These are phyloP conservation scores for Rhodotorula mucilaginosa DNA, from an alignment of 1,284 basidiomycete species.

Conservation along the genomic window DNA sequence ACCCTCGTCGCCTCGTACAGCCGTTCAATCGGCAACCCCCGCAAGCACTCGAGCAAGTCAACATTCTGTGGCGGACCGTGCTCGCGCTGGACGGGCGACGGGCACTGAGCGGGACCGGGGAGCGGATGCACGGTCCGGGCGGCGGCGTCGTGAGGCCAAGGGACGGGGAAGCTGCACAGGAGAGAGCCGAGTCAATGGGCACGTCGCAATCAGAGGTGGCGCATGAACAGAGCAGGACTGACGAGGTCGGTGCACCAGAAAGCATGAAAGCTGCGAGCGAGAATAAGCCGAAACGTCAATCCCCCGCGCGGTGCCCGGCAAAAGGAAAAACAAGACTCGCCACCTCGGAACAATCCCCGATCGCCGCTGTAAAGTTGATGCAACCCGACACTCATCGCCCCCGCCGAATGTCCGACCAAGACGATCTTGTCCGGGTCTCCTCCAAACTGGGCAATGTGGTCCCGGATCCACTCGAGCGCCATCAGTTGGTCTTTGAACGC, in stretches of 20 bases:
- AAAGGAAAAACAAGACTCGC: slow-evolving; percentile 1
- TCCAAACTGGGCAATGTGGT: slow-evolving; percentile 30
- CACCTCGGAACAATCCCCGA: slow-evolving; percentile 28
- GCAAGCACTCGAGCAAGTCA: slow-evolving; percentile 27
- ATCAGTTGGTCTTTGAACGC: slow-evolving; percentile 37
- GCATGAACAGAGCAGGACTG: neutral
- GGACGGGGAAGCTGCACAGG: slow-evolving; percentile 35
- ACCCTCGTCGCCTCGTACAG: slow-evolving; percentile 20
- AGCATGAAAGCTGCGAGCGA: slow-evolving; percentile 35
- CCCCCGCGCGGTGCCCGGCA: neutral
- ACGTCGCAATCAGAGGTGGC: neutral
- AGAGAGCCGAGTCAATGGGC: too few species aligned
- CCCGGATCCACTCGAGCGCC: slow-evolving; percentile 34
- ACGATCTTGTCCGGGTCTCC: slow-evolving; percentile 31
- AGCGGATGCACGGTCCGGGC: slow-evolving; percentile 36
- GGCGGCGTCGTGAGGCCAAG: slow-evolving; percentile 39
- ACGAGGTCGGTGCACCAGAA: slow-evolving; percentile 38
- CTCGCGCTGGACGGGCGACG: slow-evolving; percentile 24
- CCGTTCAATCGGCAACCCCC: neutral
- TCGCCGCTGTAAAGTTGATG: slow-evolving; percentile 33
- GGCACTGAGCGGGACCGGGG: slow-evolving; percentile 30
- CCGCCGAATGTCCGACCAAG: slow-evolving; percentile 37
- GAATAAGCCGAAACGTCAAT: neutral
- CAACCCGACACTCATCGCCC: slow-evolving; percentile 37
- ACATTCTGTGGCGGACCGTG: slow-evolving; percentile 34